These are phyloP conservation scores for Ramaria sp. DNA, from an alignment of 768 basidiomycete genomes.

Conservation along the genomic window DNA sequence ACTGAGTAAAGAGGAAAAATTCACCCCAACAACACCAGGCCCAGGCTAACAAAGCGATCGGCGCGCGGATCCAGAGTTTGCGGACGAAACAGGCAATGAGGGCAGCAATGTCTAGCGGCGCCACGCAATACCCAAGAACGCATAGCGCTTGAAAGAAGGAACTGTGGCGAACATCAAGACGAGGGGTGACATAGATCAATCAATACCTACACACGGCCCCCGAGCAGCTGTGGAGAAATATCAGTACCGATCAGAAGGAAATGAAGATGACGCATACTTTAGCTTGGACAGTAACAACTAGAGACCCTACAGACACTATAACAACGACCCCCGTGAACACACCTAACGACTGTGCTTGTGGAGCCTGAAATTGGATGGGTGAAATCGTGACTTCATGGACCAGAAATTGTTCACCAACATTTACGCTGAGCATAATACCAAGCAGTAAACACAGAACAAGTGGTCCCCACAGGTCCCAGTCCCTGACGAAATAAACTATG, in stretches of 20 bases:
- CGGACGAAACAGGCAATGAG: slow-evolving; percentile 79
- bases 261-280: slow-evolving; percentile 41
- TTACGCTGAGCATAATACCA: slow-evolving; percentile 77
- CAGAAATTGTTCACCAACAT: slow-evolving; percentile 34
- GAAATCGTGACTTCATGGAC: too few species aligned
- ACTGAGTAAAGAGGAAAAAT: slow-evolving; percentile 12
- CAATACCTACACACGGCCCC: slow-evolving; percentile 63
- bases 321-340: slow-evolving; percentile 94
- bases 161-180: slow-evolving; percentile 24
- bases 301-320: slow-evolving; percentile 82
- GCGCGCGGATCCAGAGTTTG: slow-evolving; percentile 77
- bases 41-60: slow-evolving; percentile 79
- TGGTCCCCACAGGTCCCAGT: slow-evolving; percentile 99
- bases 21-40: slow-evolving; percentile 97
- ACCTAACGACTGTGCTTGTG: slow-evolving; percentile 69
- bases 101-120: slow-evolving; percentile 86
- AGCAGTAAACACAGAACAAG: slow-evolving; percentile 72
- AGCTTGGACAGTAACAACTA: slow-evolving; percentile 91
- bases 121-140: slow-evolving; percentile 90
- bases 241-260: not conserved
- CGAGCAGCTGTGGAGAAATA: slow-evolving; percentile 44
- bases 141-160: slow-evolving; percentile 96
- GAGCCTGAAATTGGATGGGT: slow-evolving; percentile 68
- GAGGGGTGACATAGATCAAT: not conserved
- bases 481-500: slow-evolving; percentile 32